Conservation (phyloP, 768 basidiomycete species). For the Tricholoma flavovirens region DNA sequence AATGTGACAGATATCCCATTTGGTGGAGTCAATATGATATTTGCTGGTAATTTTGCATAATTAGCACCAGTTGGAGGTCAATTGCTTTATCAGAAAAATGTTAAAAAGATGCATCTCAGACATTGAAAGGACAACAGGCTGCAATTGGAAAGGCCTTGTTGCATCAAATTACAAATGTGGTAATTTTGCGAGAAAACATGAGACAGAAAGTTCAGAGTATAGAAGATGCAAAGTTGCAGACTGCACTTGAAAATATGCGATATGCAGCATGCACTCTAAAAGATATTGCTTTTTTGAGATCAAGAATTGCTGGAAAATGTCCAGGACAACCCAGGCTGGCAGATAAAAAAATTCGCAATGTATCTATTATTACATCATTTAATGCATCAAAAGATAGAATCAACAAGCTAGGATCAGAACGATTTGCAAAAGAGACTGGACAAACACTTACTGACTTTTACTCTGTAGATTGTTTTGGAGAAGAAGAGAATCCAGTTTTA, state of each 20-base stretch:
- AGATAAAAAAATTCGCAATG: slow-evolving; percentile 19
- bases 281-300: slow-evolving; percentile 22
- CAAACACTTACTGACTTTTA: background rate
- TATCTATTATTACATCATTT: slow-evolving; percentile 27
- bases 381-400: slow-evolving; percentile 27
- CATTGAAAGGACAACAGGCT: slow-evolving; percentile 13
- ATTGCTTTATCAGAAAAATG: slow-evolving; percentile 7
- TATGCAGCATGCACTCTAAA: slow-evolving; percentile 26
- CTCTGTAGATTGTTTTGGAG: background rate
- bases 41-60: slow-evolving; percentile 40
- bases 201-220: slow-evolving; percentile 17
- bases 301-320: slow-evolving; percentile 20
- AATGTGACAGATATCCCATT: slow-evolving; percentile 19
- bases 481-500: background rate
- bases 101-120: background rate
- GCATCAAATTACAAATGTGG: slow-evolving; percentile 25
- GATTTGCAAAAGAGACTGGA: slow-evolving; percentile 25
- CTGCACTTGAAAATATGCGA: slow-evolving; percentile 26
- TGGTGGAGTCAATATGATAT: slow-evolving; percentile 32
- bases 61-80: slow-evolving; percentile 22
- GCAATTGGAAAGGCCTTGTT: slow-evolving; percentile 16
- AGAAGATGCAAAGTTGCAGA: slow-evolving; percentile 22
- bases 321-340: slow-evolving; percentile 14
- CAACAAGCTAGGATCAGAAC: slow-evolving; percentile 22
- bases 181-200: slow-evolving; percentile 31